Base-by-base conservation (phyloP, 306 rosid species). In the Cucurbita maxima region DNA sequence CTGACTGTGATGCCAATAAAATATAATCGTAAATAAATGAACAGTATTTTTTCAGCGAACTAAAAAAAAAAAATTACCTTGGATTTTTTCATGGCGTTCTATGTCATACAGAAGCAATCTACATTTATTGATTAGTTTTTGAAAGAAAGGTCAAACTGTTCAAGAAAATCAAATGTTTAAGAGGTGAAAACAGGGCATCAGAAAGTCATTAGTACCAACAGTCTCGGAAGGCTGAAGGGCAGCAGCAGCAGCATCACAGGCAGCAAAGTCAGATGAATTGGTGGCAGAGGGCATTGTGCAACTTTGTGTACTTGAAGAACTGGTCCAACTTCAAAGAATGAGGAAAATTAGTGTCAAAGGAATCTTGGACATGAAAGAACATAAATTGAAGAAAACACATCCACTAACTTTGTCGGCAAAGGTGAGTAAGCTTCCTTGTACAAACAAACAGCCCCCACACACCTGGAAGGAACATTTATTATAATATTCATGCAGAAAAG, bases 371-470 rank as follows among this genome's bases (percentile, higher is more conserved):
- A 5, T 43, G 25, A 51, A 52, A 47, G 43, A 10, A 54, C 18
- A 54, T 8, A 60, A 7, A 34, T 50, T 71, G 53, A 54, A 70
- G 59, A 51, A 70, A 70, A 70, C 3, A 9, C 59, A 70, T 8
- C 10, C 76, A 72, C 50, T 41, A 38, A 55, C 18, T 45, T 69
- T 69, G 74, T 69, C 74, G 58, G 74, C 58, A 70, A 8, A 47
- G 58, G 20, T 14, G 41, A 34, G 45, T 30, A 70, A 38, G 12
- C 53, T n/a, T 73, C 76, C 63, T 55, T 41, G 76, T 73, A 73
- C 54, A 54, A 72, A 20, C 62, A 50, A 71, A 44, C 2, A 34
- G 61, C 66, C 76, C 75, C 76, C 76, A 72, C 76, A 72, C 56
- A 72, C 18, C 61, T 37, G 58, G 6, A 50, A 50, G 54, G 54